Evolutionary conservation across 2,329 filamentous ascomycete species (phyloP).

Genomic region (Sporothrix phasma): DNA sequence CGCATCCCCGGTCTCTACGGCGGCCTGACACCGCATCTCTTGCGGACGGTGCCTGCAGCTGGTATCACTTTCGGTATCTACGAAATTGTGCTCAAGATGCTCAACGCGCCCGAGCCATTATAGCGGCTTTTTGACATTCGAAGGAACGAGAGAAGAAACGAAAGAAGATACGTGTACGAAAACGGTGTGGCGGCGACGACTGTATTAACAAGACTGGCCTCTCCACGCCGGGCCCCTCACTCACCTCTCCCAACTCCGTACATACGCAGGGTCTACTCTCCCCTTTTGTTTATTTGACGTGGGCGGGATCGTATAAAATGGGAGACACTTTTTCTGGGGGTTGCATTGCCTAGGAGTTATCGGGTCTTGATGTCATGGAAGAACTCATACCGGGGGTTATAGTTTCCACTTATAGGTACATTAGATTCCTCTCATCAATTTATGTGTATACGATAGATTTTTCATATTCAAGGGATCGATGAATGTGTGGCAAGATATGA

Average conservation of each 20-base stretch:
- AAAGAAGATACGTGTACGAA: neutral
- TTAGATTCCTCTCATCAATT: conserved; percentile 5
- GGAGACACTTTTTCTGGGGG: neutral
- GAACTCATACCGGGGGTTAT: neutral
- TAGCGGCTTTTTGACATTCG: neutral
- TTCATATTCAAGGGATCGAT: too few species aligned
- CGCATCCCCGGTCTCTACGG: conserved; percentile 80
- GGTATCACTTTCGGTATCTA: conserved; percentile 96
- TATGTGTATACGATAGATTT: neutral
- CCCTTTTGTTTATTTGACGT: neutral
- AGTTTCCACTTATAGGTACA: neutral
- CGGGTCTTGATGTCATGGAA: neutral
- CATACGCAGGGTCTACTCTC: neutral
- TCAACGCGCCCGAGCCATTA: conserved; percentile 15
- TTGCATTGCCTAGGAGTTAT: conserved; percentile 9
- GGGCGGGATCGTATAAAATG: neutral
- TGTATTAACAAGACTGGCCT: neutral
- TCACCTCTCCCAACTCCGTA: neutral
- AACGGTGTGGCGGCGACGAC: conserved; percentile 3
- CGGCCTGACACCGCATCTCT: conserved; percentile 80
- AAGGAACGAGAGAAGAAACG: neutral
- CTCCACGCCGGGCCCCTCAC: neutral
- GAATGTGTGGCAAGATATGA: too few species aligned
- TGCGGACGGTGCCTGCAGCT: conserved; percentile 82
- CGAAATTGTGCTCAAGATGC: conserved; percentile 29